Conservation (phyloP, 2,329 filamentous ascomycete species). For the Xenoacremonium recifei region DNA sequence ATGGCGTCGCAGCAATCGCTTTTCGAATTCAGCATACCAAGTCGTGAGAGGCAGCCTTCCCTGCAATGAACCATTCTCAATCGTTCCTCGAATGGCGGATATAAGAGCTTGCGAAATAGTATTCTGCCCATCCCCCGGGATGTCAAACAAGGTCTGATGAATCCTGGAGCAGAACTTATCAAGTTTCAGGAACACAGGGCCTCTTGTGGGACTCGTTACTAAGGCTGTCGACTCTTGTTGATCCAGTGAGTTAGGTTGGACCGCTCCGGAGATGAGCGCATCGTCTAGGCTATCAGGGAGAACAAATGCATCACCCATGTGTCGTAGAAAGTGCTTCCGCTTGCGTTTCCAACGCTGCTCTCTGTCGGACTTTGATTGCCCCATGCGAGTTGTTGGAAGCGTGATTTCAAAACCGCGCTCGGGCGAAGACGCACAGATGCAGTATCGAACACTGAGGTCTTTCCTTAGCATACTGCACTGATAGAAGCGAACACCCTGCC, state of each 20-base stretch:
- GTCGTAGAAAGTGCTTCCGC: slow-evolving; percentile 26
- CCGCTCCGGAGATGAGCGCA: slow-evolving; percentile 19
- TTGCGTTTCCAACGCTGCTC: slow-evolving; percentile 27
- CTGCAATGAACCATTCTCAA: slow-evolving; percentile 23
- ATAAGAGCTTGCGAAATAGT: slow-evolving; percentile 28
- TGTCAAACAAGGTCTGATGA: slow-evolving; percentile 11
- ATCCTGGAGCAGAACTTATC: slow-evolving; percentile 21
- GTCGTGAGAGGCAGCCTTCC: slow-evolving; percentile 30
- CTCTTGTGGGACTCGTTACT: slow-evolving; percentile 5
- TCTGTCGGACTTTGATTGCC: slow-evolving; percentile 24
- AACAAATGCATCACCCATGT: slow-evolving; percentile 33
- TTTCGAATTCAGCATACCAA: slow-evolving; percentile 27
- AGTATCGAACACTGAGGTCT: slow-evolving; percentile 43
- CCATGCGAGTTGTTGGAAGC: slow-evolving; percentile 26
- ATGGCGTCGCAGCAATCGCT: background rate
- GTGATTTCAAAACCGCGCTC: slow-evolving; percentile 23
- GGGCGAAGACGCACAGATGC: slow-evolving; percentile 29
- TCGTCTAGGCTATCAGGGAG: slow-evolving; percentile 35
- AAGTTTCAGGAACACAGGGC: slow-evolving; percentile 24
- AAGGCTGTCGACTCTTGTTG: background rate
- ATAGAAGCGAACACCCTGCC: slow-evolving; percentile 41
- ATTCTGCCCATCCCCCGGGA: slow-evolving; percentile 12
- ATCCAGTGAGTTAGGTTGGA: slow-evolving; percentile 6
- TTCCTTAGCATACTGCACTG: slow-evolving; percentile 43
- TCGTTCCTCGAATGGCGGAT: slow-evolving; percentile 22